phyloP scores from a whole-genome alignment of 768 basidiomycete species.

The Psilocybe sp. region DNA sequence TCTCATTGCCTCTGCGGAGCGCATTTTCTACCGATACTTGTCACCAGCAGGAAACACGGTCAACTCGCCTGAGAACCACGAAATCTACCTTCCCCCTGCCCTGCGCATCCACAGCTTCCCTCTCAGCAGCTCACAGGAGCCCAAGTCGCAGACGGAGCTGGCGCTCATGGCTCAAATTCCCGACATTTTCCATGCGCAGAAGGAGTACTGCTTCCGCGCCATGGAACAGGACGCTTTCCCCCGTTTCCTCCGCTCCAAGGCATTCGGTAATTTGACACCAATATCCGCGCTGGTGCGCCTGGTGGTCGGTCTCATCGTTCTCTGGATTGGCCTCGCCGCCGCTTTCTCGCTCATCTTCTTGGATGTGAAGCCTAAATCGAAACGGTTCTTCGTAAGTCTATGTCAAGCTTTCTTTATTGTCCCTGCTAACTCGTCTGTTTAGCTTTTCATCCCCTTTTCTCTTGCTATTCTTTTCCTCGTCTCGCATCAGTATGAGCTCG shows the following conservation, averaged over 20 bases:
- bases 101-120: constrained; percentile 92
- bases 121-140: constrained; percentile 69
- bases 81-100: constrained; percentile 94
- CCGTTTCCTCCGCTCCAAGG: constrained; percentile 92
- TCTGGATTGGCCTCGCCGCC: constrained; percentile 94
- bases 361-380: constrained; percentile 88
- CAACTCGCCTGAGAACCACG: constrained; percentile 86
- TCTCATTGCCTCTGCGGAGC: constrained; percentile 90
- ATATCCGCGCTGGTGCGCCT: constrained; percentile 85
- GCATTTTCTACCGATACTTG: constrained; percentile 94
- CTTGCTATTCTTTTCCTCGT: constrained; percentile 88
- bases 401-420: constrained; percentile 1
- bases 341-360: constrained; percentile 93
- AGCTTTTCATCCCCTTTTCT: constrained; percentile 95
- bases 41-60: constrained; percentile 75
- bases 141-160: constrained; percentile 64
- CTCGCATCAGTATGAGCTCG: constrained; percentile 95
- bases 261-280: constrained; percentile 96
- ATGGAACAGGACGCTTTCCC: constrained; percentile 97
- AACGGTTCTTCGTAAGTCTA: constrained; percentile 87
- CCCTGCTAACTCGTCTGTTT: constrained; percentile 14
- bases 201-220: constrained; percentile 94
- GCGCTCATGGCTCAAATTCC: constrained; percentile 85
- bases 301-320: constrained; percentile 75
- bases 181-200: constrained; percentile 96